Percentiles rank a stretch among this genome's conserved stretches.
Evolutionary conservation across 2,329 filamentous ascomycete genomes (phyloP).

Genomic region (Mariannaea elegans): DNA sequence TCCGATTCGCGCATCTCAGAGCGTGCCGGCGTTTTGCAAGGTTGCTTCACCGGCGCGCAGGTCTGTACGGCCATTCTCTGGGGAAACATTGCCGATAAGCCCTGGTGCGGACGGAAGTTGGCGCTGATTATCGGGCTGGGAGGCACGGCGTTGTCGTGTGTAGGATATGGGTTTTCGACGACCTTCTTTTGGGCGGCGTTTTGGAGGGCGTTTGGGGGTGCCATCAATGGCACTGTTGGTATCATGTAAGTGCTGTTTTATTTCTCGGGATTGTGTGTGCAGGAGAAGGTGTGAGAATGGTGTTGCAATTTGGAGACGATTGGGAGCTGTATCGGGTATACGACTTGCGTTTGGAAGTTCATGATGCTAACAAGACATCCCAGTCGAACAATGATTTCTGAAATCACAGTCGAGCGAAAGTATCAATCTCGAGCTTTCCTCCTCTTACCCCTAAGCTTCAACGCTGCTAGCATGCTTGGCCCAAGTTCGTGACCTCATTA

Average conservation of each 20-base stretch:
- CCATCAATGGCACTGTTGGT: slow-evolving; percentile 58
- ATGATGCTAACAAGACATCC: slow-evolving; percentile 7
- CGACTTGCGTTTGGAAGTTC: background rate
- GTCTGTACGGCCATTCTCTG: slow-evolving; percentile 78
- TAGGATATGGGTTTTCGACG: slow-evolving; percentile 77
- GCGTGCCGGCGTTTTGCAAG: slow-evolving; percentile 76
- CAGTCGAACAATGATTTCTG: slow-evolving; percentile 58
- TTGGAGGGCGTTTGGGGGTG: slow-evolving; percentile 73
- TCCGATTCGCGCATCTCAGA: slow-evolving; percentile 66
- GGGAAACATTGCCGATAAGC: slow-evolving; percentile 71
- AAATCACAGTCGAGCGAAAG: slow-evolving; percentile 58
- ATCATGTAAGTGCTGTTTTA: slow-evolving; percentile 50
- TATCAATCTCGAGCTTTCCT: slow-evolving; percentile 59
- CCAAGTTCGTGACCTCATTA: slow-evolving; percentile 46
- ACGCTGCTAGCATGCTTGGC: slow-evolving; percentile 55
- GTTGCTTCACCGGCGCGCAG: slow-evolving; percentile 77
- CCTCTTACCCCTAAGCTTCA: slow-evolving; percentile 58
- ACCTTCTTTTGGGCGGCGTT: slow-evolving; percentile 71
- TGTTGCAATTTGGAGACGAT: background rate
- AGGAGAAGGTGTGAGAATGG: background rate
- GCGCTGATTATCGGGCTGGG: slow-evolving; percentile 76
- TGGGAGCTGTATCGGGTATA: background rate
- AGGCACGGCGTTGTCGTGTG: slow-evolving; percentile 71
- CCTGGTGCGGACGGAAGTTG: slow-evolving; percentile 70
- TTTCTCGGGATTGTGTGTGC: background rate